Evolutionary conservation across 805 yeast genomes (phyloP).

Genomic region (Barnettozyma californica): DNA sequence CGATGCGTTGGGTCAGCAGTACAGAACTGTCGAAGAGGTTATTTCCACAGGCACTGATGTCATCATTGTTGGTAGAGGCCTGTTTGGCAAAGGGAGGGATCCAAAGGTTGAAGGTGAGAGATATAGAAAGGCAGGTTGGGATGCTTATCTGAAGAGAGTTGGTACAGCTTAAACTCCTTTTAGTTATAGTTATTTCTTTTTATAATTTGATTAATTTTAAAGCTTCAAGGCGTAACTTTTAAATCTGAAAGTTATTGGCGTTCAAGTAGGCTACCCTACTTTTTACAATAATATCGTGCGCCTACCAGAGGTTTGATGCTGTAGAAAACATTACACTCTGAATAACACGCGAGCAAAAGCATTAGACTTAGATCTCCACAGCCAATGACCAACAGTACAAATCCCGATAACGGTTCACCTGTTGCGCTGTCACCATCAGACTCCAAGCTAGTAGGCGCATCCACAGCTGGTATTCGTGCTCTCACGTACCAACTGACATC

Average conservation of each 20-base stretch:
- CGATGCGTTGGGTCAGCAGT: conserved; percentile 93
- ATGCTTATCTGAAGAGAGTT: conserved; percentile 58
- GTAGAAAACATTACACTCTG: background rate
- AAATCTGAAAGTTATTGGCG: too few species aligned
- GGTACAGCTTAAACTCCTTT: background rate
- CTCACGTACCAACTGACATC: conserved; percentile 72
- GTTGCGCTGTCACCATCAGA: conserved; percentile 31
- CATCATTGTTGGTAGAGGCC: conserved; percentile 97
- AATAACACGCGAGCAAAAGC: background rate
- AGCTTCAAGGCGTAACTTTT: background rate
- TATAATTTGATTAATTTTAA: background rate
- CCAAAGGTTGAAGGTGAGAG: conserved; percentile 83
- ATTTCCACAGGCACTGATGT: conserved; percentile 84
- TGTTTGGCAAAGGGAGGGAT: conserved; percentile 91
- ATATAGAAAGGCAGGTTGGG: conserved; percentile 93
- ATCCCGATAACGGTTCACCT: background rate
- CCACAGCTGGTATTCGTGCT: conserved; percentile 85
- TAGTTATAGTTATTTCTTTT: background rate
- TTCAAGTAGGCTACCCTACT: too few species aligned
- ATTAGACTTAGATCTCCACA: background rate
- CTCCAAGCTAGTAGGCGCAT: conserved; percentile 61
- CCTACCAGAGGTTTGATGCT: background rate
- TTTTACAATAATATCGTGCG: too few species aligned
- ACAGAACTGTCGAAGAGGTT: conserved; percentile 86
- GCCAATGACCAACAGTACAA: background rate